Base-by-base conservation (phyloP, 768 basidiomycete species). In the Russula brevipes region DNA sequence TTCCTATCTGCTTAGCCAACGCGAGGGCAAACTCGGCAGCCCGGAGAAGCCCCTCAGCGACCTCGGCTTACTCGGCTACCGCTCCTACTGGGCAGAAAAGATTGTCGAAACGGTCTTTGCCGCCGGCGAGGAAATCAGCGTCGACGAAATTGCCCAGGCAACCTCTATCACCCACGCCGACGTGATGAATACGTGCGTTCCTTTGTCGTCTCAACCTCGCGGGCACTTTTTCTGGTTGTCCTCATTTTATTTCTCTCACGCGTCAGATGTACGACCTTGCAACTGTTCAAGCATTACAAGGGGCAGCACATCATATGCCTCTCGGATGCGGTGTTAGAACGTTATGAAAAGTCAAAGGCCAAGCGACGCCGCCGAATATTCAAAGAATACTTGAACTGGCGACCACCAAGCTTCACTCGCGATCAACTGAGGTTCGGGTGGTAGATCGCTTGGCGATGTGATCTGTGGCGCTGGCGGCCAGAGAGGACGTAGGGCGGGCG, bases 11-110 rank as follows among this genome's bases (percentile, higher is more conserved):
- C 83, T 98, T 41, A 93, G 89, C 80, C 98, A 98, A 80, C 88
- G 89, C 70, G 97, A 99, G 74, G 87, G 87, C 60, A 98, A 96
- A 73, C 84, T 94, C 10, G 97, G 97, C 17, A 94, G 91, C 71
- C 97, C 97, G 5, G 97, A 99, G 80, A 99, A 99, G 74, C 97
- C 97, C 11, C 82, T 99, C 42, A 89, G 86, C 72, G 97, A 99
- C 77, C 80, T 99, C 53, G 97, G 97, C 30, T 76, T 99, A 63
- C 79, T 99, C 66, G 81, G 90, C 46, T 99, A 99, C 74, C 82
- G 96, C 59, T 91, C 96, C 41, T 99, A 95, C 71, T 99, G 97
- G 97, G 89, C 90, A 54, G 95, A 98, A 74, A 91, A 88, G 54
- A 98, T 98, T 70, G 87, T 98, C 70, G 94, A 98, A 61, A 79